Evolutionary conservation across 495 filamentous ascomycete species (phyloP), one percentile per base, ranked within the genome.

Genomic region (Cenococcum geophilum): DNA sequence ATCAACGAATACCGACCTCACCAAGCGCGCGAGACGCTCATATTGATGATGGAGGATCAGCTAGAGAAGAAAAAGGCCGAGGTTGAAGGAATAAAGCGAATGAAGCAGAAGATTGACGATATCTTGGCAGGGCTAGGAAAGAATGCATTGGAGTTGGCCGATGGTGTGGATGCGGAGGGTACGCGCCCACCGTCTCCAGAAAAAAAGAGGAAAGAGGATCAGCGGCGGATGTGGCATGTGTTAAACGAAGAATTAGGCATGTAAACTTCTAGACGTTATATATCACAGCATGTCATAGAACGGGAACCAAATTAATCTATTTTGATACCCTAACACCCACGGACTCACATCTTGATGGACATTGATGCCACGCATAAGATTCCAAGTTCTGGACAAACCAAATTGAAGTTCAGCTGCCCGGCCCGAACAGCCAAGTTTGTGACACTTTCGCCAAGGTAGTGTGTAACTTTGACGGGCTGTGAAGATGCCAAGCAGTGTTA

Each of bases 1-100:
- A 81, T 97, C 52, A 98, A 98, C 72, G 86, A 93, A 60, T 97
- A 97, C 73, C 85, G 93, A 22, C 95, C 93, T 1, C 93, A 98
- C 72, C 95, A 98, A 73, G 91, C 92, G 23, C 77, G 93, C 40
- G 95, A 97, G 75, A 91, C 85, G 32, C 76, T 97, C 47, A 95
- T 96, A 25, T 71, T 85, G 69, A 83, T 93, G 80, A 93, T 98
- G 91, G 90, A 96, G 75, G 87, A 89, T 66, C 88, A 93, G 70
- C 72, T 96, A 36, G 83, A 87, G 62, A 79, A 76, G 61, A 86
- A 83, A 58, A 82, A 81, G 62, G 81, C 79, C n/a, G 92, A 97
- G 75, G 91, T 89, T 0, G 79, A 89, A 32, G 82, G 86, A 40
- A 87, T 95, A 62, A 78, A 82, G 55, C 81, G 80, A 68, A 83